Conservation (phyloP, 345 rosid genomes). For the Citrus medica region DNA sequence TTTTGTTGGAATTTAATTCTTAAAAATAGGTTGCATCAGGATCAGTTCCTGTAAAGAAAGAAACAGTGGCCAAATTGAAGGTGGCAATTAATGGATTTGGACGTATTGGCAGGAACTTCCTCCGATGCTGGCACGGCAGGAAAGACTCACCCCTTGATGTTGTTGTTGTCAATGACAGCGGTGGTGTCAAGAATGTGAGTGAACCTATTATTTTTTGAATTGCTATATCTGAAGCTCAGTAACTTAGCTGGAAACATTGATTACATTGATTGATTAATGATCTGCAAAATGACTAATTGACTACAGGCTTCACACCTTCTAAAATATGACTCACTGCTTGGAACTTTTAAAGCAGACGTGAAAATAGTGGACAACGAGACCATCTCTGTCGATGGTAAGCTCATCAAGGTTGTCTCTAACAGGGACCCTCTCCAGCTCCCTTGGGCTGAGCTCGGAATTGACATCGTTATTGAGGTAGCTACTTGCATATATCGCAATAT, state of each 20-base stretch:
- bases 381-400: slow-evolving; percentile 91
- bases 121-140: slow-evolving; percentile 98
- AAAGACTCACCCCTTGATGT: slow-evolving; percentile 92
- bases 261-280: background rate
- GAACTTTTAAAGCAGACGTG: slow-evolving; percentile 93
- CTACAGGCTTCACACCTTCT: slow-evolving; percentile 95
- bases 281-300: background rate
- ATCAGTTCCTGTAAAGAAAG: slow-evolving; percentile 51
- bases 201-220: background rate
- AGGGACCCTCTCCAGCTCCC: slow-evolving; percentile 98
- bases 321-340: slow-evolving; percentile 93
- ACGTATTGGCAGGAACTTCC: slow-evolving; percentile 96
- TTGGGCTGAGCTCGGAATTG: slow-evolving; percentile 96
- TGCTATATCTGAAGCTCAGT: background rate
- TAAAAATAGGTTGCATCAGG: slow-evolving; percentile 41
- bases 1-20: background rate
- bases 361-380: slow-evolving; percentile 72
- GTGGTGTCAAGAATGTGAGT: slow-evolving; percentile 95
- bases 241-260: background rate
- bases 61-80: slow-evolving; percentile 81
- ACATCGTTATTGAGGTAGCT: slow-evolving; percentile 91
- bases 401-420: slow-evolving; percentile 78
- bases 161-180: slow-evolving; percentile 91
- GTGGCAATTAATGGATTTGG: slow-evolving; percentile 98
- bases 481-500: background rate